Percentiles rank a stretch among this genome's conserved stretches.
Evolutionary conservation across 2,329 filamentous ascomycete genomes (phyloP).

Genomic region (Microcyclospora pomicola): DNA sequence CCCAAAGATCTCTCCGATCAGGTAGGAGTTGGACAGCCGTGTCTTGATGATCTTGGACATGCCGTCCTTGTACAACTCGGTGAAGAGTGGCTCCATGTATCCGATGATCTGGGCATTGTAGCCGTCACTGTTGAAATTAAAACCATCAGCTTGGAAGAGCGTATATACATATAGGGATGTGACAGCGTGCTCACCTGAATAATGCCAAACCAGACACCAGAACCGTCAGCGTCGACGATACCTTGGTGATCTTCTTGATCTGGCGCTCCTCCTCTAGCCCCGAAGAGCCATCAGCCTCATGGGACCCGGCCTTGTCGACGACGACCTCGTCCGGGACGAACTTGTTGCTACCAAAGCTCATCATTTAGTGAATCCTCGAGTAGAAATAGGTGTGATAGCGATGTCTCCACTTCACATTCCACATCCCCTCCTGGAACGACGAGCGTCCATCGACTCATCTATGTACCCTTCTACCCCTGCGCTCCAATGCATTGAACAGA

Average conservation of each 20-base stretch:
- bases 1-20: constrained; percentile 43
- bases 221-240: constrained; percentile 29
- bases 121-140: constrained; percentile 3
- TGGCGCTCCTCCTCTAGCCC: constrained; percentile 1
- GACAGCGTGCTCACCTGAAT: constrained; percentile 28
- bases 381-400: too few species aligned
- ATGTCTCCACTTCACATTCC: too few species aligned
- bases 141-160: constrained; percentile 12
- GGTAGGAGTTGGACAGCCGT: constrained; percentile 41
- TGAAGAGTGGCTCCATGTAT: constrained; percentile 29
- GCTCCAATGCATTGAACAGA: too few species aligned
- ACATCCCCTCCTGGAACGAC: too few species aligned
- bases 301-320: constrained; percentile 1
- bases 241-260: constrained; percentile 6
- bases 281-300: background rate
- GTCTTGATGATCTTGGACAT: constrained; percentile 35
- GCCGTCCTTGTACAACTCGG: constrained; percentile 28
- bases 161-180: constrained; percentile 7
- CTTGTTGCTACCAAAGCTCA: background rate
- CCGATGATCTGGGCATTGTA: constrained; percentile 33
- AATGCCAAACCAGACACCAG: constrained; percentile 35
- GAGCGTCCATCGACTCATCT: too few species aligned
- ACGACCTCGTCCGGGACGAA: constrained; percentile 2
- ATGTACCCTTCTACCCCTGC: too few species aligned
- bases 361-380: too few species aligned